Base-by-base conservation (phyloP, 192 early-diverging fungal species). In the Coemansia sp. region DNA sequence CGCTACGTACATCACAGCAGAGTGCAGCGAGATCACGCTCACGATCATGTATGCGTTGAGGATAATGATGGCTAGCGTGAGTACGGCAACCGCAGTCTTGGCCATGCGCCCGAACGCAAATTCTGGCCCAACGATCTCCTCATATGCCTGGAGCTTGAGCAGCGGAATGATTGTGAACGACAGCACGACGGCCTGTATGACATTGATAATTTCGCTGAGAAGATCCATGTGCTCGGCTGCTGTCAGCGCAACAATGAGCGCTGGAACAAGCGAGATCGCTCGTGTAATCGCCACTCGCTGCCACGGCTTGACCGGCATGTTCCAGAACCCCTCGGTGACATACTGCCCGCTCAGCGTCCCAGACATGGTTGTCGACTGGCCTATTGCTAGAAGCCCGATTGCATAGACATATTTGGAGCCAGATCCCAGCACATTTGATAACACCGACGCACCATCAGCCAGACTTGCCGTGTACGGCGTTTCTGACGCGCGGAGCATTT, bases 341-440 rank as follows among this genome's bases (percentile, higher is more conserved):
- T 93, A 92, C 79, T 95, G 93, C 3, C 94, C 94, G 9, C 92
- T 92, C 59, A 96, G 72, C 12, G 94, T 96, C 26, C 94, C 93
- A 9, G 94, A 91, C 82, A 96, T 94, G 10, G 93, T 93, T 2
- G 90, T 90, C 42, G 83, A 88, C 84, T 95, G 93, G 6, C 94
- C 94, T 7, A 93, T 88, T 1, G 89, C 87, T 20, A 96, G 69
- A 48, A 96, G 72, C 12, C 92, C 94, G 4, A 91, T 57, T 5
- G 93, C 94, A 81, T 92, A 96, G 23, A 93, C 74, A 63, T 87
- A 88, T 46, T 77, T 76, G 1, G 93, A 90, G 2, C 78, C 77
- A 16, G n/a, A 30, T 3, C 93, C 94, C 9, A 96, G 75, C 25
- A 86, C 86, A 7, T 75, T 68, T 12, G 77, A 72, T 29, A 90